Base-by-base conservation (phyloP, 177 flowering plant species). In the Vitis hybrid region DNA sequence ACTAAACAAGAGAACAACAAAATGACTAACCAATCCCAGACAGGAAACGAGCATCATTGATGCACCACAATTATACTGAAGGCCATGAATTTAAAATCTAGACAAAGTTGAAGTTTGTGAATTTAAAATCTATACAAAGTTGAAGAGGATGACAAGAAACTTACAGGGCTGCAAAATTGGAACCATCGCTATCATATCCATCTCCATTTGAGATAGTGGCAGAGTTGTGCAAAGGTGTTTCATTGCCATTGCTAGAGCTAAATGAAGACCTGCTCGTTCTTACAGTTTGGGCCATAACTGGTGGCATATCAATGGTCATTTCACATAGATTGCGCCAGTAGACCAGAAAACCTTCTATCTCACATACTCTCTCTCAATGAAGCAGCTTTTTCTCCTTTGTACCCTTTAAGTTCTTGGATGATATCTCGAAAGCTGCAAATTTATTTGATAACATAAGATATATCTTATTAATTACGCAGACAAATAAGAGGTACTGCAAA, bases 121-220 rank as follows among this genome's bases (percentile, higher is more conserved):
- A 56, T n/a, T 13, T 19, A 5, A 62, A 40, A 62, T n/a, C 61
- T 10, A 11, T 1, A 18, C 52, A 7, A 46, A 3, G 12, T 7
- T 3, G 6, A 2, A 9, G 11, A 24, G 52, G 32, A 56, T 52
- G 3, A 49, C 4, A 56, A 35, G 58, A 71, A 52, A 73, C 90
- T 82, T 77, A 93, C 98, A 84, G 84, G 32, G 93, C 88, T 24
- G 90, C 90, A 64, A 87, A 91, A 72, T 86, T 87, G 71, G 97
- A 90, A 71, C 93, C 87, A 79, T 91, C 97, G 71, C 92, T 90
- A 64, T 91, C 96, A 65, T 91, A 95, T 13, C 80, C 98, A 69
- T 93, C 98, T 5, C 86, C 94, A 81, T 86, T 89, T 32, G 88
- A 78, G 55, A 75, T 9, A 19, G 79, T 49, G 71, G 72, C 74